These are phyloP conservation scores for Leccinum broughii DNA, from an alignment of 768 basidiomycete genomes.

Conservation along the genomic window DNA sequence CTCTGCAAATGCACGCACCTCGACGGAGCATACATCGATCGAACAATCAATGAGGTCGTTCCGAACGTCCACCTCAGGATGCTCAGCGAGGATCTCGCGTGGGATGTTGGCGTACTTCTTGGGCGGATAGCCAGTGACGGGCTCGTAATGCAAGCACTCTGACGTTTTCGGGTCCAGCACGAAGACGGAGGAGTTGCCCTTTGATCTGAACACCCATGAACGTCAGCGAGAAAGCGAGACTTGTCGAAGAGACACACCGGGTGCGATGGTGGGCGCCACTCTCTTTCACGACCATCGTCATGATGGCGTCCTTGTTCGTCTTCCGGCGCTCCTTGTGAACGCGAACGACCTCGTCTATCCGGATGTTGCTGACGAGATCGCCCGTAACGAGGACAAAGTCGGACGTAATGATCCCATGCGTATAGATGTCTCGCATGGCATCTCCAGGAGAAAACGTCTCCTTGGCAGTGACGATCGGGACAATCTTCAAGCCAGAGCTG, in stretches of 20 bases:
- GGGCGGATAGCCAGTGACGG: conserved; percentile 63
- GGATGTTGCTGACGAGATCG: conserved; percentile 91
- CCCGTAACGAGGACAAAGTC: conserved; percentile 93
- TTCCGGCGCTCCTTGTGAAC: conserved; percentile 86
- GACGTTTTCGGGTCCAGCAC: conserved; percentile 74
- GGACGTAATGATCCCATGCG: conserved; percentile 82
- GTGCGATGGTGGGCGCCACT: conserved; percentile 71
- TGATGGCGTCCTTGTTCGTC: conserved; percentile 88
- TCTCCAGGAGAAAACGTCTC: conserved; percentile 88
- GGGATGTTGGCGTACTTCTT: conserved; percentile 65
- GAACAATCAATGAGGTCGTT: conserved; percentile 87
- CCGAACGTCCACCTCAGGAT: conserved; percentile 82
- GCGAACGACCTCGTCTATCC: conserved; percentile 85
- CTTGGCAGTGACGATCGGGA: conserved; percentile 82
- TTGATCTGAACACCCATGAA: conserved; percentile 47
- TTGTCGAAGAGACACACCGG: conserved; percentile 46
- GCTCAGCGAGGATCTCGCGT: conserved; percentile 69
- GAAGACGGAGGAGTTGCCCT: conserved; percentile 74
- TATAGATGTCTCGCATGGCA: conserved; percentile 92
- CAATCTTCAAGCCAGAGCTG: conserved; percentile 76
- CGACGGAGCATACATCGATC: conserved; percentile 93
- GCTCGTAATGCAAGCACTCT: conserved; percentile 53
- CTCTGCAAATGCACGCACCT: conserved; percentile 49
- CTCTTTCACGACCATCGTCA: conserved; percentile 94
- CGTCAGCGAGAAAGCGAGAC: background rate